phyloP scores from a whole-genome alignment of 2,329 filamentous ascomycete species.

The Nemania abortiva region DNA sequence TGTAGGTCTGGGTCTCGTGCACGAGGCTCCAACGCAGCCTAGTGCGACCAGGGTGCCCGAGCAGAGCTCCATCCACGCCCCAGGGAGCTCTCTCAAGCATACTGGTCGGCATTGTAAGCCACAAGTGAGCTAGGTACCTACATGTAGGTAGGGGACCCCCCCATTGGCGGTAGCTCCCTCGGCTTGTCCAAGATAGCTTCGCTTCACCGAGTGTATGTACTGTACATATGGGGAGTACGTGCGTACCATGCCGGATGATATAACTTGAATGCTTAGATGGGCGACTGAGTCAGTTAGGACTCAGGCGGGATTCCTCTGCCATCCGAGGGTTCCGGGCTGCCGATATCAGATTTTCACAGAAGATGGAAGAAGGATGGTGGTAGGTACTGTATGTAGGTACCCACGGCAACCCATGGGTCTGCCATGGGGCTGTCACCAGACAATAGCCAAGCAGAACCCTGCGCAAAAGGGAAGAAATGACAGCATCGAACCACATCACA shows the following conservation, averaged over 20 bases:
- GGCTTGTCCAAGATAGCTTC: constrained; percentile 6
- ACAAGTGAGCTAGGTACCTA: background rate
- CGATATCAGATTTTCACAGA: constrained; percentile 12
- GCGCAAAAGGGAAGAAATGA: constrained; percentile 29
- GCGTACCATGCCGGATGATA: background rate
- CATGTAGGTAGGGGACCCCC: background rate
- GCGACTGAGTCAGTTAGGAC: constrained; percentile 3
- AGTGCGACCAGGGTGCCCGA: constrained; percentile 14
- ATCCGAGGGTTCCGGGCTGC: constrained; percentile 33
- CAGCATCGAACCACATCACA: constrained; percentile 40
- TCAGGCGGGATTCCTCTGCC: constrained; percentile 6
- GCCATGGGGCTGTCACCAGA: constrained; percentile 27
- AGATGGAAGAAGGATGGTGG: constrained; percentile 17
- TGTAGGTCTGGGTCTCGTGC: constrained; percentile 26
- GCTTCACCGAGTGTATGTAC: constrained; percentile 2
- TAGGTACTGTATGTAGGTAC: background rate
- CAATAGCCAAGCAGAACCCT: constrained; percentile 4
- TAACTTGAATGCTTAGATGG: background rate
- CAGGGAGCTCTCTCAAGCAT: constrained; percentile 2
- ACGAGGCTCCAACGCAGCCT: constrained; percentile 31
- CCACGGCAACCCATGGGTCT: background rate
- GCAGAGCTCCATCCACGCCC: background rate
- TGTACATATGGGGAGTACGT: background rate
- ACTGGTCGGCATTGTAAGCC: background rate
- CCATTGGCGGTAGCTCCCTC: constrained; percentile 7